Evolutionary conservation across 352 stramenopile species (phyloP).

Genomic region (Pythium rishiriense): DNA sequence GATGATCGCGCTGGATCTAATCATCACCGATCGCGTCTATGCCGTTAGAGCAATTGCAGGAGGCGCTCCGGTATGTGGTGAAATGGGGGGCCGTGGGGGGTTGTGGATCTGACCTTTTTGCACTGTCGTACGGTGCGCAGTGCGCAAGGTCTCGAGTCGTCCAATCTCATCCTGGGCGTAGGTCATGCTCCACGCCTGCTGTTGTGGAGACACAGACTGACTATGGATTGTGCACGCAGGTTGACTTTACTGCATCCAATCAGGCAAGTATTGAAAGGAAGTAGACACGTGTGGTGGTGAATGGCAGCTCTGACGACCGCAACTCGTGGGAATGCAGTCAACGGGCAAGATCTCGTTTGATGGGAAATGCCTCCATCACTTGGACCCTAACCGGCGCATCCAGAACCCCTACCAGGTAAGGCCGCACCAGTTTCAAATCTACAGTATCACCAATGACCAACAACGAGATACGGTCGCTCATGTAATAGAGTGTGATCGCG

Average conservation of each 20-base stretch:
- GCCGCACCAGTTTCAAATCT: not conserved
- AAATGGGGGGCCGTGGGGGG: not conserved
- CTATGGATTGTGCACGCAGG: constrained; percentile 22
- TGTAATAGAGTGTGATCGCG: constrained; percentile 51
- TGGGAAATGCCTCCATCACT: constrained; percentile 60
- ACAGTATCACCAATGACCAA: not conserved
- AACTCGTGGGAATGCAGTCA: constrained; percentile 35
- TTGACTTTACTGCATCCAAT: constrained; percentile 84
- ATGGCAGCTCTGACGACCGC: not conserved
- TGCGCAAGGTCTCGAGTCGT: constrained; percentile 59
- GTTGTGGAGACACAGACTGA: not conserved
- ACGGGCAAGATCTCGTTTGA: constrained; percentile 65
- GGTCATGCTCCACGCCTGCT: too few species aligned
- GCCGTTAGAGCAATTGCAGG: constrained; percentile 54
- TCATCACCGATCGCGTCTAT: too few species aligned
- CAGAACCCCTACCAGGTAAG: constrained; percentile 70
- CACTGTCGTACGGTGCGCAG: constrained; percentile 1
- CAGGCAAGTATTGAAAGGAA: constrained; percentile 32
- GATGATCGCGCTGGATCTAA: too few species aligned
- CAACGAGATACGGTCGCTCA: too few species aligned
- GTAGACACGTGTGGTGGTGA: not conserved
- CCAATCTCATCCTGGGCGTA: constrained; percentile 70
- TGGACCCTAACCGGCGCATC: constrained; percentile 42
- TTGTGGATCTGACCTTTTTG: not conserved
- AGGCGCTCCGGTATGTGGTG: constrained; percentile 47